Conservation (phyloP, 129 eudicot species). For the Heracleum sosnowskyi region DNA sequence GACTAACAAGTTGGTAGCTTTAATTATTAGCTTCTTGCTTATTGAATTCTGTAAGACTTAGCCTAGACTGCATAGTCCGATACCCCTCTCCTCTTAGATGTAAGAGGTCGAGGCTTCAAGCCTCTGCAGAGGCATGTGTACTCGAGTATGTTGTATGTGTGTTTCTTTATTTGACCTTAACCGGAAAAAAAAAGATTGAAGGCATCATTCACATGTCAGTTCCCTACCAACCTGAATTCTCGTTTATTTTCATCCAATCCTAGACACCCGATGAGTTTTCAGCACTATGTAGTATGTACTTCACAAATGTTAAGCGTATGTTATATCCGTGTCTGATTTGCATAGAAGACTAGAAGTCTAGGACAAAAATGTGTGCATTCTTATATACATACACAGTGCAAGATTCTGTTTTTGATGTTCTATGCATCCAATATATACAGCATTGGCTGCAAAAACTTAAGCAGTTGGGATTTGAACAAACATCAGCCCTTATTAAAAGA, state of each 20-base stretch:
- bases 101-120: no score
- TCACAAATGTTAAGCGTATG: neutral
- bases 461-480: conserved; percentile 43
- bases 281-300: neutral
- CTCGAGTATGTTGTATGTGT: no score
- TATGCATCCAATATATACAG: conserved; percentile 32
- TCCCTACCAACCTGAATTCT: neutral
- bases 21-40: no score
- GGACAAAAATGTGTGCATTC: neutral
- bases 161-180: no score
- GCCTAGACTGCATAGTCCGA: no score
- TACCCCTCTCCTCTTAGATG: no score
- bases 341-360: no score
- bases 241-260: neutral
- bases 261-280: neutral
- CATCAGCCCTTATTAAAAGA: conserved; percentile 39
- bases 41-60: no score
- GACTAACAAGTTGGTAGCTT: neutral
- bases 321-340: no score
- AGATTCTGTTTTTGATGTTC: neutral
- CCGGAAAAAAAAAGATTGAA: no score
- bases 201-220: no score
- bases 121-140: no score
- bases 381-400: neutral
- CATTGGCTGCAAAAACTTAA: conserved; percentile 56